Percentiles rank a stretch among this genome's conserved stretches.
Conservation (phyloP, 2,329 filamentous ascomycete genomes). For the Paecilomyces sp. region DNA sequence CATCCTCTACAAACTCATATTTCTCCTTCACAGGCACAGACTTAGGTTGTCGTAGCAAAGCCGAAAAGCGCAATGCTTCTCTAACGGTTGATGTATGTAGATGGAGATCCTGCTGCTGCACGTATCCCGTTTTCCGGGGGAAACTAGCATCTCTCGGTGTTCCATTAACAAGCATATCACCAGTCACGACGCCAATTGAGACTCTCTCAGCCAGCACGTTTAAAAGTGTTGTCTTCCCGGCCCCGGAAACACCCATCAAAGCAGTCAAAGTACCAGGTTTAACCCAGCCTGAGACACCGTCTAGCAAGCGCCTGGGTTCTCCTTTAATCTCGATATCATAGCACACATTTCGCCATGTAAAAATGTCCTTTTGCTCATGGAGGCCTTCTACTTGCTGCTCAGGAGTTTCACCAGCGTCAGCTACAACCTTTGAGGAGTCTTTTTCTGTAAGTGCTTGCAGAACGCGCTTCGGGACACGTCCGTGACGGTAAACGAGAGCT, state of each 20-base stretch:
- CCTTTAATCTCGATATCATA: conserved; percentile 49
- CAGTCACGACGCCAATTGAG: conserved; percentile 56
- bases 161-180: conserved; percentile 61
- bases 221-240: conserved; percentile 56
- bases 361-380: conserved; percentile 31
- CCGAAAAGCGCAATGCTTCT: conserved; percentile 78
- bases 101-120: conserved; percentile 69
- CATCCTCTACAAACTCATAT: conserved; percentile 74
- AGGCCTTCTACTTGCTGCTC: conserved; percentile 13
- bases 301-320: conserved; percentile 44
- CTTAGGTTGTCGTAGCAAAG: conserved; percentile 72
- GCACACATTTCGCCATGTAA: conserved; percentile 49
- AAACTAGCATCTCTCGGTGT: conserved; percentile 50
- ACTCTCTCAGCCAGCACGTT: conserved; percentile 53
- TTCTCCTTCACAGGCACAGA: conserved; percentile 66
- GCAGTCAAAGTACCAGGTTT: conserved; percentile 50
- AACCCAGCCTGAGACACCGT: conserved; percentile 49
- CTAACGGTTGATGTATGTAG: conserved; percentile 76
- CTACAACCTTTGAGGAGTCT: conserved; percentile 5
- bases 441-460: conserved; percentile 16
- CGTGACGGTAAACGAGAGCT: conserved; percentile 59
- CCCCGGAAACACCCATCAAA: conserved; percentile 57
- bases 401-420: conserved; percentile 5
- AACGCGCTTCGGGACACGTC: conserved; percentile 40
- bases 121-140: conserved; percentile 60